Evolutionary conservation across 2,329 filamentous ascomycete species (phyloP), one percentile per base, ranked within the genome.

Genomic region (Clonostachys sp.): DNA sequence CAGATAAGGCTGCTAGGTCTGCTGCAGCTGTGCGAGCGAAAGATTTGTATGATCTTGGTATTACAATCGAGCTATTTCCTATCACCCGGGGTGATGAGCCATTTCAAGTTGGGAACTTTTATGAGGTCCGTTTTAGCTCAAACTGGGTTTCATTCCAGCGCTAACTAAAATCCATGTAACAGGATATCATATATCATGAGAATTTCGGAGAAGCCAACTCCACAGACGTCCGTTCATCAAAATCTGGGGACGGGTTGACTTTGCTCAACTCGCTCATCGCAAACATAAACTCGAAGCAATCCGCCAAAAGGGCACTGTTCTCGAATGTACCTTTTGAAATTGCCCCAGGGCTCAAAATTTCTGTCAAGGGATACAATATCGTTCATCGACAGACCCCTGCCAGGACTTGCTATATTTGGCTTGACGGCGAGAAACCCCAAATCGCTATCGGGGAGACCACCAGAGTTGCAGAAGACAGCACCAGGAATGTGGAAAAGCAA

Each of bases 1-100:
- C 79, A 16, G 84, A 89, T 61, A 94, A 91, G 66, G 74, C 78
- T 8, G 74, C 86, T 33, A 84, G 86, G 45, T 86, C 87, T 13
- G 83, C 87, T 35, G 89, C 94, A 5, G 85, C 89, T 7, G 89
- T 94, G 6, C 82, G 91, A 46, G 94, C 94, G 30, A 95, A 96
- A 62, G 94, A 99, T 69, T 66, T 99, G 18, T 97, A 96, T 61
- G 94, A 99, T 61, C 74, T 97, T 30, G 91, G 91, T 5, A 91
- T 96, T 33, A 82, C 81, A 1, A 95, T 99, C 50, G 92, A 97
- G 58, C 73, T 99, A 0, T 99, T 97, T 56, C 91, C 94, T 1
- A 92, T 99, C 48, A 88, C 86, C 20, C 80, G 80, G 1, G 72
- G 66, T 4, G 84, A 84, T 30, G 77, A 81, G 52, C 79, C 78